Evolutionary conservation across 164 flowering plant species (phyloP).

Genomic region (Magnolia changhungtana): DNA sequence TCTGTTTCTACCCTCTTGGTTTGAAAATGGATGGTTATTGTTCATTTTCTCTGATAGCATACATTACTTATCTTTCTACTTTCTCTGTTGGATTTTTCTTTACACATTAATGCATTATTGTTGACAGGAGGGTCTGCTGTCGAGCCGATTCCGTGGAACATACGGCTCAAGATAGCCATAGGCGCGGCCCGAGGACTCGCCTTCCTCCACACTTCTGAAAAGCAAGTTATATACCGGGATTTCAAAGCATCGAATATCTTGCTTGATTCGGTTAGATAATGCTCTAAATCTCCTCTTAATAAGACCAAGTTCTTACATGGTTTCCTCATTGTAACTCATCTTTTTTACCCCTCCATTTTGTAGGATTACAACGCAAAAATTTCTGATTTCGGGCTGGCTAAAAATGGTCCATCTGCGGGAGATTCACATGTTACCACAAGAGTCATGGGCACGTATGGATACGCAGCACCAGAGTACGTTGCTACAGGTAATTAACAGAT

Average conservation of each 20-base stretch:
- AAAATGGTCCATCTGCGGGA: conserved; percentile 67
- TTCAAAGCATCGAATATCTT: conserved; percentile 87
- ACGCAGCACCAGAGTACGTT: conserved; percentile 94
- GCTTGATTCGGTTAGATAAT: conserved; percentile 63
- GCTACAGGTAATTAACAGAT: conserved; percentile 62
- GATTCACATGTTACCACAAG: conserved; percentile 83
- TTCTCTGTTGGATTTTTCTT: background rate
- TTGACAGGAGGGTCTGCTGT: conserved; percentile 53
- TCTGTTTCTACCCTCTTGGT: background rate
- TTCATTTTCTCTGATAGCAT: background rate
- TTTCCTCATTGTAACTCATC: background rate
- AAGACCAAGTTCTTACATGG: background rate
- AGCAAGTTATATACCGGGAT: conserved; percentile 72
- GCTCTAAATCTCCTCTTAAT: background rate
- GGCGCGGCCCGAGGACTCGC: conserved; percentile 85
- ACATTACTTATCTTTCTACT: too few relatives aligned
- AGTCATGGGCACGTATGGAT: conserved; percentile 84
- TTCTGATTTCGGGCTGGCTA: conserved; percentile 91
- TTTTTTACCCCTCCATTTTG: conserved; percentile 7
- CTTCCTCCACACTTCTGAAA: conserved; percentile 73
- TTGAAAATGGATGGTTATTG: background rate
- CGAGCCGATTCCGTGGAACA: conserved; percentile 74
- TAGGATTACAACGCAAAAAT: conserved; percentile 75
- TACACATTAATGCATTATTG: background rate
- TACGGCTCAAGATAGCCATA: conserved; percentile 63